These are phyloP conservation scores for Byssochlamys sp. DNA, from an alignment of 2,329 filamentous ascomycete genomes.

Conservation along the genomic window DNA sequence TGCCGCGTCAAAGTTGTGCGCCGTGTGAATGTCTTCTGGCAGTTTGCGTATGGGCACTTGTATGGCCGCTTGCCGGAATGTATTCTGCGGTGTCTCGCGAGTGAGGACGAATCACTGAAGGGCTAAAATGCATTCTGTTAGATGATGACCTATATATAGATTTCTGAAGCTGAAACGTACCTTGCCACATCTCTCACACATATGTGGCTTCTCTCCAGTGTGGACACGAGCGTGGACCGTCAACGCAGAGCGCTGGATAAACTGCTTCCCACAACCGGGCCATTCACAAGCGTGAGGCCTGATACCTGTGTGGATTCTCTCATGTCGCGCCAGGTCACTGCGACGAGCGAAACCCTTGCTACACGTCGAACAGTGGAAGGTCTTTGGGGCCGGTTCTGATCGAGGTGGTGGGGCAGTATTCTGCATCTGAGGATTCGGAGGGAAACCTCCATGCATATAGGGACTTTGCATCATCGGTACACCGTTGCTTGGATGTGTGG, in stretches of 20 bases:
- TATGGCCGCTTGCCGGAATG: constrained; percentile 93
- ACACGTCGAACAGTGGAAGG: constrained; percentile 83
- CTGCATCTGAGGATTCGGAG: constrained; percentile 38
- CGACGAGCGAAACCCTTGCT: constrained; percentile 83
- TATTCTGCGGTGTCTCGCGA: constrained; percentile 85
- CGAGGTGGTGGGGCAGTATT: constrained; percentile 34
- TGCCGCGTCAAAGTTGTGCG: constrained; percentile 90
- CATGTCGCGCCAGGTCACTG: constrained; percentile 88
- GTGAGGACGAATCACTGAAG: constrained; percentile 90
- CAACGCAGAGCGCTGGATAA: constrained; percentile 90
- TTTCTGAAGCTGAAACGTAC: constrained; percentile 41
- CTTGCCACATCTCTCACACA: constrained; percentile 94
- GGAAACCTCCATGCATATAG: constrained; percentile 42
- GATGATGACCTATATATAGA: not conserved
- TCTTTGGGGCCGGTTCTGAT: constrained; percentile 51
- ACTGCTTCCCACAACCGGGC: constrained; percentile 82
- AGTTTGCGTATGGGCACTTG: constrained; percentile 94
- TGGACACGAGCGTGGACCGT: constrained; percentile 93
- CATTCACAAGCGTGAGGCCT: constrained; percentile 88
- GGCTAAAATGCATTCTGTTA: constrained; percentile 48
- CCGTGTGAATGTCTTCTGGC: constrained; percentile 95
- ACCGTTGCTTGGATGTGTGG: constrained; percentile 41
- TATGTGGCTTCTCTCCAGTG: constrained; percentile 95
- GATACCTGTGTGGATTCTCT: constrained; percentile 87
- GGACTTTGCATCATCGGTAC: constrained; percentile 48